A percentile compares a stretch with the other conserved stretches of the same genome.
Evolutionary conservation across 805 yeast genomes (phyloP).

Genomic region (Barnettozyma salicaria): DNA sequence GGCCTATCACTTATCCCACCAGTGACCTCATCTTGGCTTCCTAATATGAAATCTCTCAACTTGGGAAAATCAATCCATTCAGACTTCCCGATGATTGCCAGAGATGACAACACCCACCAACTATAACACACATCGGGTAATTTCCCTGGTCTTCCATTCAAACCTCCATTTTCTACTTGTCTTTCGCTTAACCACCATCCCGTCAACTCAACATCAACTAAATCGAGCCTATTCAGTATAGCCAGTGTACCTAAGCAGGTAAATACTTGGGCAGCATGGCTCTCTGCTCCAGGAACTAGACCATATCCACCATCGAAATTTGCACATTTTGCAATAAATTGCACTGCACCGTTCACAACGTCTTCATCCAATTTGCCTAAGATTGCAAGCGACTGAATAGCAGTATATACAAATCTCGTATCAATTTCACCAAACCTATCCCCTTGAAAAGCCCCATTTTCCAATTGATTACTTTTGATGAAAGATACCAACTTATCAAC

Average conservation of each 20-base stretch:
- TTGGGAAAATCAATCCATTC: constrained; percentile 73
- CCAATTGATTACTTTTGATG: constrained; percentile 31
- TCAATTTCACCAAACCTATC: constrained; percentile 91
- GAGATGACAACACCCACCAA: constrained; percentile 91
- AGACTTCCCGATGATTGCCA: constrained; percentile 57
- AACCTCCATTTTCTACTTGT: constrained; percentile 80
- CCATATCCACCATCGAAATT: constrained; percentile 98
- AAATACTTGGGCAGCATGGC: constrained; percentile 89
- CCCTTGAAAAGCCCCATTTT: constrained; percentile 77
- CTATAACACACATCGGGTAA: constrained; percentile 96
- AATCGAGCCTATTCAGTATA: constrained; percentile 53
- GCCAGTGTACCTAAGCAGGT: constrained; percentile 81
- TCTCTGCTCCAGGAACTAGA: constrained; percentile 87
- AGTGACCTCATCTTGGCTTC: constrained; percentile 64
- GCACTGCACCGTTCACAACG: constrained; percentile 55
- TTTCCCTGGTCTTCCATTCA: constrained; percentile 95
- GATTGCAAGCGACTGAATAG: constrained; percentile 65
- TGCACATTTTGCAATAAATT: constrained; percentile 60
- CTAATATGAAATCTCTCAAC: constrained; percentile 60
- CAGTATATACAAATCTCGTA: constrained; percentile 83
- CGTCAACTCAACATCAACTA: constrained; percentile 39
- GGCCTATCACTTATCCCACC: constrained; percentile 95
- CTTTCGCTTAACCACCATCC: constrained; percentile 91
- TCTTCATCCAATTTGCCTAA: constrained; percentile 55
- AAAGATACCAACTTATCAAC: constrained; percentile 32